phyloP scores from a whole-genome alignment of 371 early-diverging fungal species.

The Mortierella sp. region DNA sequence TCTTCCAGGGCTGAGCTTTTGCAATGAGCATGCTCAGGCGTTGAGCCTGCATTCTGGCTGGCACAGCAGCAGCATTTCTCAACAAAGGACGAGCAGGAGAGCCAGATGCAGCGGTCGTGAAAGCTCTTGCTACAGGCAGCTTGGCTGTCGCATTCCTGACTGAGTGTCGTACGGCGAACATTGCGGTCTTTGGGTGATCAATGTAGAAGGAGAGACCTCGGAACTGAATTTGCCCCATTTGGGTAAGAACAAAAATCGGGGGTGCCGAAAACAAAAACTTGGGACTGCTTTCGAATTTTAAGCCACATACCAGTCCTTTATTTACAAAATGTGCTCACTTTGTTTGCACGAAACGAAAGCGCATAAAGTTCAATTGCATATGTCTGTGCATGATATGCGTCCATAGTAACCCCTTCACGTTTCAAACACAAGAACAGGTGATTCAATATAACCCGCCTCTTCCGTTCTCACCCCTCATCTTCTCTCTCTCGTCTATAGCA shows the following conservation, averaged over 20 bases:
- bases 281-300: neutral
- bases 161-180: slow-evolving; percentile 43
- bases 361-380: neutral
- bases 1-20: slow-evolving; percentile 19
- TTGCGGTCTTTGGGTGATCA: slow-evolving; percentile 18
- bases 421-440: neutral
- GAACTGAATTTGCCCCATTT: neutral
- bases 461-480: neutral
- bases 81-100: slow-evolving; percentile 21
- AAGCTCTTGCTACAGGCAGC: slow-evolving; percentile 16
- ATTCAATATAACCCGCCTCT: neutral
- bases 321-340: neutral
- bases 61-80: slow-evolving; percentile 16
- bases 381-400: neutral
- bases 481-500: neutral
- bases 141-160: slow-evolving; percentile 20
- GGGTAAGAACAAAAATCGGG: neutral
- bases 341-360: no score
- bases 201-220: slow-evolving; percentile 2
- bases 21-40: slow-evolving; percentile 33
- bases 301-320: slow-evolving; percentile 4
- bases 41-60: slow-evolving; percentile 26
- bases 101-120: slow-evolving; percentile 5
- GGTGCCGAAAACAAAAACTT: neutral
- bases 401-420: neutral